phyloP scores from a whole-genome alignment of 257 asterid genomes.

The Salvia hispanica region DNA sequence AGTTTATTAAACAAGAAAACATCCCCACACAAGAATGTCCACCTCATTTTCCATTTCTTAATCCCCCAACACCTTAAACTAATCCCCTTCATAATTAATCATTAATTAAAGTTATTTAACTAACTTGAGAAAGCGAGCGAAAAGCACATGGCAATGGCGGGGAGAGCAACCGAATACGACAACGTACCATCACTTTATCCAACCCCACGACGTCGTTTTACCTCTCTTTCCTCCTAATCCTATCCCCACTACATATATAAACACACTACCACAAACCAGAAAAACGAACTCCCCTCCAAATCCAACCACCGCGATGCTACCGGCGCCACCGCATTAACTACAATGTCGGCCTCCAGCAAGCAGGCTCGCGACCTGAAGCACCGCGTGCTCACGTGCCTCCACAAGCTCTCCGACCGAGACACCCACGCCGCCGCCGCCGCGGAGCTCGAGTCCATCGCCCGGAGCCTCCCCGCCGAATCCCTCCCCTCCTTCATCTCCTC shows the following conservation, averaged over 20 bases:
- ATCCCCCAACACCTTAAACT: slow-evolving; percentile 25
- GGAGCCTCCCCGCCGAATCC: slow-evolving; percentile 47
- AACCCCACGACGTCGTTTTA: slow-evolving; percentile 23
- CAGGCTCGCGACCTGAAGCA: slow-evolving; percentile 78
- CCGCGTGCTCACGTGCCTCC: slow-evolving; percentile 73
- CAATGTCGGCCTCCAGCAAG: slow-evolving; percentile 47
- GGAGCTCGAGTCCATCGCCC: slow-evolving; percentile 75
- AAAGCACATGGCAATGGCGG: slow-evolving; percentile 22
- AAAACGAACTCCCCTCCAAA: slow-evolving; percentile 1
- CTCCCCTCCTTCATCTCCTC: slow-evolving; percentile 67
- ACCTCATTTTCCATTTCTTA: slow-evolving; percentile 31
- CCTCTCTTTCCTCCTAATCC: background rate
- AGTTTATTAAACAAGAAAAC: slow-evolving; percentile 21
- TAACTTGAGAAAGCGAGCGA: slow-evolving; percentile 17
- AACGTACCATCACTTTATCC: slow-evolving; percentile 11
- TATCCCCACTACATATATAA: slow-evolving; percentile 15
- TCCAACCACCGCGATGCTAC: slow-evolving; percentile 49
- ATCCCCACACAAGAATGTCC: slow-evolving; percentile 31
- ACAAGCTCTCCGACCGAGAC: slow-evolving; percentile 88
- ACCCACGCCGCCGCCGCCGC: slow-evolving; percentile 76
- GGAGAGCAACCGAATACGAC: slow-evolving; percentile 34
- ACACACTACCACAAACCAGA: slow-evolving; percentile 2
- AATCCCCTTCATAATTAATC: slow-evolving; percentile 14
- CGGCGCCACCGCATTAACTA: slow-evolving; percentile 32
- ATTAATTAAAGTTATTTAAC: no score